Evolutionary conservation across 805 yeast genomes (phyloP).

Genomic region (Cyberlindnera veronae): DNA sequence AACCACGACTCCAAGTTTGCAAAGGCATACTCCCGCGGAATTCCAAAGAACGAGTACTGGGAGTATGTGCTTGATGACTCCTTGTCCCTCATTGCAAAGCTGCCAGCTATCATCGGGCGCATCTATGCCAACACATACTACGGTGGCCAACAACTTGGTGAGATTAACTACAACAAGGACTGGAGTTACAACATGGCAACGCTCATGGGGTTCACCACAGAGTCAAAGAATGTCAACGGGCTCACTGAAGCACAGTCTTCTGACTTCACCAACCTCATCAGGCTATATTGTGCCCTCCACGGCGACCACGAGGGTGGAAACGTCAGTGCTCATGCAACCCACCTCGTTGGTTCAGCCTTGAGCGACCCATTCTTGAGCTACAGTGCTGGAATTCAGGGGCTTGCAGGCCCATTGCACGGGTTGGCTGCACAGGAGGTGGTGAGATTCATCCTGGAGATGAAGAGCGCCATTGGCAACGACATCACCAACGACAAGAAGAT

Average conservation of each 20-base stretch:
- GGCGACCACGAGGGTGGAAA: slow-evolving; percentile 85
- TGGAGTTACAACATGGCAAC: slow-evolving; percentile 71
- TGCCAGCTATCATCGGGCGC: slow-evolving; percentile 72
- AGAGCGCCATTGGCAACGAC: slow-evolving; percentile 38
- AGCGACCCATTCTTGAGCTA: slow-evolving; percentile 73
- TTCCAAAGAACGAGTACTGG: slow-evolving; percentile 71
- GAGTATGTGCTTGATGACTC: slow-evolving; percentile 71
- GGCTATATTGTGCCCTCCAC: slow-evolving; percentile 72
- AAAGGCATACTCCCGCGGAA: slow-evolving; percentile 66
- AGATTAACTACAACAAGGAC: slow-evolving; percentile 52
- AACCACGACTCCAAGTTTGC: slow-evolving; percentile 72
- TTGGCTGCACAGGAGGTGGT: slow-evolving; percentile 84
- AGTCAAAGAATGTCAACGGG: slow-evolving; percentile 31
- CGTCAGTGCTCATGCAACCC: slow-evolving; percentile 79
- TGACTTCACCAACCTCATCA: slow-evolving; percentile 66
- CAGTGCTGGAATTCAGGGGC: slow-evolving; percentile 76
- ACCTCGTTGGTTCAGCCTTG: slow-evolving; percentile 77
- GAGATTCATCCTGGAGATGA: slow-evolving; percentile 65
- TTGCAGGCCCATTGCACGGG: slow-evolving; percentile 86
- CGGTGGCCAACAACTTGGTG: slow-evolving; percentile 52
- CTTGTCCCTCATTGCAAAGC: slow-evolving; percentile 63
- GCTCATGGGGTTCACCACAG: slow-evolving; percentile 53
- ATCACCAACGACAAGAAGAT: slow-evolving; percentile 41
- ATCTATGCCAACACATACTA: slow-evolving; percentile 61
- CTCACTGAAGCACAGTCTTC: slow-evolving; percentile 36